Evolutionary conservation across 805 yeast genomes (phyloP), one percentile per base, ranked within the genome.

Genomic region (Candida jianshihensis): DNA sequence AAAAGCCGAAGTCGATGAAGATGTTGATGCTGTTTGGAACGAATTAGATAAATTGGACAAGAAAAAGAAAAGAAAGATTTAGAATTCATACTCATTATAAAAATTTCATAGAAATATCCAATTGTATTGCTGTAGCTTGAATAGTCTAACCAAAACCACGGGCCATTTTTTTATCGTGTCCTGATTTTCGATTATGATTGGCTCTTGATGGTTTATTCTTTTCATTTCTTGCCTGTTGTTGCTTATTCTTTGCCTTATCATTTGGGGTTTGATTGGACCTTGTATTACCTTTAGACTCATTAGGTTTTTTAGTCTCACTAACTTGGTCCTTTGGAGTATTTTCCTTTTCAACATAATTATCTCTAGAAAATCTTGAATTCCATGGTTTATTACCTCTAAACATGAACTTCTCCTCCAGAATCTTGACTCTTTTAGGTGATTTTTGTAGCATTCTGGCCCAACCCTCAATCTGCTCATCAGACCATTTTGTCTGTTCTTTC

Each of bases 381-480:
- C 59, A 26, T 52, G 54, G 36, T 48, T 53, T 43, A 53, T 63
- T 26, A 46, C 75, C 76, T 42, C 55, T 61, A 40, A 70, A 69
- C 64, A 75, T 63, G 46, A 64, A 78, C 43, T 71, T 71, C 35
- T 78, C 81, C 48, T 84, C 94, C 38, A 84, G 54, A 3, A 75
- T 40, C 46, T 72, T 71, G 44, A 73, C 79, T 38, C 83, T 66
- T 30, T 66, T 65, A 1, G 92, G 87, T 30, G 78, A 73, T 48
- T 73, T 73, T 35, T 74, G 68, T 15, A 88, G 54, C 81, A 83
- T 81, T 38, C 82, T 63, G 1, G 81, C 81, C 97, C 97, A 90
- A 0, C 96, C 95, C 65, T 89, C 96, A 33, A 90, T 75, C 54
- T 86, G 95, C 51, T 87, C 96, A 57, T 88, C 89, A 0, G 88